These are phyloP conservation scores for Lipomyces kockii DNA, from an alignment of 805 yeast species.

Conservation along the genomic window DNA sequence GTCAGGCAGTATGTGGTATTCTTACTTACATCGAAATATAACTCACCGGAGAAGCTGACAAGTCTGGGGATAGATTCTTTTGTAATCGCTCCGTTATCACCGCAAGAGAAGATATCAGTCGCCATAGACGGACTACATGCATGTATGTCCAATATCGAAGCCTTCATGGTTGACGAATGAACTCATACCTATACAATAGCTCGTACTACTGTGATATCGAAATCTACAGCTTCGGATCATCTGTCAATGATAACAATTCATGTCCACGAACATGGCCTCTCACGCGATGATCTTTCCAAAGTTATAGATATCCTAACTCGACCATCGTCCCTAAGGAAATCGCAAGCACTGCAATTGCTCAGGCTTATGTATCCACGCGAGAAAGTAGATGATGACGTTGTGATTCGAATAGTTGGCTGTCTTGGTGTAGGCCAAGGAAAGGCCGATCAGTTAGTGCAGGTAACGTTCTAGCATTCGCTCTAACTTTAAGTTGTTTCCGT, in stretches of 20 bases:
- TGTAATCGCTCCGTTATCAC: conserved; percentile 2
- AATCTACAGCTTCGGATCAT: conserved; percentile 23
- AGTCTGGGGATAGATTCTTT: not conserved
- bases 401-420: conserved; percentile 21
- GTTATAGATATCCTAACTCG: conserved; percentile 17
- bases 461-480: not conserved
- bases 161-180: not conserved
- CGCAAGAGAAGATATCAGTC: conserved; percentile 23
- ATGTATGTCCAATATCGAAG: not conserved
- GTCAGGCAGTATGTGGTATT: not conserved
- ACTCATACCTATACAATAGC: not conserved
- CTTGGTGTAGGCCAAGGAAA: conserved; percentile 25
- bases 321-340: conserved; percentile 5
- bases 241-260: conserved; percentile 22
- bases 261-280: conserved; percentile 28
- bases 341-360: conserved; percentile 22
- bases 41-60: not conserved
- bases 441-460: conserved; percentile 20
- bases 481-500: not conserved
- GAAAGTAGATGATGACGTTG: conserved; percentile 17
- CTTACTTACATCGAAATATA: not conserved
- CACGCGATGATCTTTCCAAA: conserved; percentile 12
- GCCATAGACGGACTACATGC: conserved; percentile 15
- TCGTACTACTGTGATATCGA: conserved; percentile 10
- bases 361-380: conserved; percentile 26